A percentile compares a stretch with the other conserved stretches of the same genome.
phyloP scores from a whole-genome alignment of 768 basidiomycete species.

The Tulasnella sp. region DNA sequence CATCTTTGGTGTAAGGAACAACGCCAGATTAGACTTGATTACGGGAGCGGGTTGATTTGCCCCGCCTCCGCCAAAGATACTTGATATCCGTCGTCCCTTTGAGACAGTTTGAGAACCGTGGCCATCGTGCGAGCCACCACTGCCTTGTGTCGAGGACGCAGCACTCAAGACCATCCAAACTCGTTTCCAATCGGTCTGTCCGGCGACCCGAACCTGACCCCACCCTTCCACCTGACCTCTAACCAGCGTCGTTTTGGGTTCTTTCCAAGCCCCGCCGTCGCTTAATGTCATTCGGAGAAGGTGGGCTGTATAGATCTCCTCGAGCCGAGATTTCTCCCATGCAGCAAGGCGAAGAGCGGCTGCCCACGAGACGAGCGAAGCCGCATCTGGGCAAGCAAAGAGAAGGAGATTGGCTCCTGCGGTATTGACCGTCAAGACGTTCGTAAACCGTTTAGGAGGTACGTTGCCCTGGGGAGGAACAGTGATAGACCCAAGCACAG shows the following conservation, averaged over 20 bases:
- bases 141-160: background rate
- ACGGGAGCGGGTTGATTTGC: slow-evolving; percentile 26
- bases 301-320: slow-evolving; percentile 97
- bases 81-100: slow-evolving; percentile 58
- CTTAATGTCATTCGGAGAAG: slow-evolving; percentile 70
- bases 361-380: slow-evolving; percentile 77
- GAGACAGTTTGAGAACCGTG: slow-evolving; percentile 14
- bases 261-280: slow-evolving; percentile 35
- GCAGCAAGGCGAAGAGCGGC: slow-evolving; percentile 80
- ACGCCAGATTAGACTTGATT: slow-evolving; percentile 41
- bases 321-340: slow-evolving; percentile 92
- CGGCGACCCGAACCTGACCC: slow-evolving; percentile 84
- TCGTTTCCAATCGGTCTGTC: slow-evolving; percentile 94
- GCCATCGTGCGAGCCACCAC: background rate
- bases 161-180: slow-evolving; percentile 74
- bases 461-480: slow-evolving; percentile 38
- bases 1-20: slow-evolving; percentile 56
- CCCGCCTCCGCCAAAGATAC: slow-evolving; percentile 45
- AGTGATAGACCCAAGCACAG: slow-evolving; percentile 68
- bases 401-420: slow-evolving; percentile 85
- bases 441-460: slow-evolving; percentile 53
- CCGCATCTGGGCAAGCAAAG: slow-evolving; percentile 73
- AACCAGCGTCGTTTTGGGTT: slow-evolving; percentile 54
- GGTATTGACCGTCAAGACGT: slow-evolving; percentile 87
- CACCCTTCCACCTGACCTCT: slow-evolving; percentile 82